A percentile compares a stretch with the other conserved stretches of the same genome.
Conservation (phyloP, 2,329 filamentous ascomycete species). For the Fusarium setosum region DNA sequence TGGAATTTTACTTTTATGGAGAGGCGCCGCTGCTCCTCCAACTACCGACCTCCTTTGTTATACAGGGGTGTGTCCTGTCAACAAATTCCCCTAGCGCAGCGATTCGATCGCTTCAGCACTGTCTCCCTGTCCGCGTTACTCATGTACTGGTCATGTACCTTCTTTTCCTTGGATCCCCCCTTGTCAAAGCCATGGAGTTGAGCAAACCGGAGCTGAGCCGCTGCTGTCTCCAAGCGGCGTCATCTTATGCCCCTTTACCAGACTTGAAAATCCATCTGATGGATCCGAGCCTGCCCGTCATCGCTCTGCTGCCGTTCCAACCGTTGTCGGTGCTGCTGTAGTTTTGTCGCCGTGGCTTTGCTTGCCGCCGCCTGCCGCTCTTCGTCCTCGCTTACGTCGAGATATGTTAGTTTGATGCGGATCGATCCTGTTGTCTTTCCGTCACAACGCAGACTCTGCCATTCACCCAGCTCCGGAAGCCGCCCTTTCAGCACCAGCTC, state of each 20-base stretch:
- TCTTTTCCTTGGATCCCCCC: constrained; percentile 10
- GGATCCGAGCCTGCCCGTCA: constrained; percentile 34
- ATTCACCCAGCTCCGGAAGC: constrained; percentile 33
- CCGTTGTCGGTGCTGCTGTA: constrained; percentile 30
- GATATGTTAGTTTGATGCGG: constrained; percentile 30
- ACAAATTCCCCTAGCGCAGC: constrained; percentile 22
- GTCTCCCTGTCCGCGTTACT: not conserved
- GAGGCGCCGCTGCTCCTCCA: constrained; percentile 14
- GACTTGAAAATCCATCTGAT: constrained; percentile 42
- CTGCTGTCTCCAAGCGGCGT: constrained; percentile 10
- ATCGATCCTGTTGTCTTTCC: constrained; percentile 33
- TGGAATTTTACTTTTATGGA: constrained; percentile 35
- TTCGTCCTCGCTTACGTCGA: constrained; percentile 34
- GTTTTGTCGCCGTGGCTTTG: constrained; percentile 26
- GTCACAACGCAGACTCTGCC: constrained; percentile 36
- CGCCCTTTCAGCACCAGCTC: constrained; percentile 33
- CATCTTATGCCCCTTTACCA: constrained; percentile 27
- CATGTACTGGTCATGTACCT: constrained; percentile 6
- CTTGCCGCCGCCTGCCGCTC: constrained; percentile 32
- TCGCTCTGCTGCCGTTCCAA: constrained; percentile 28
- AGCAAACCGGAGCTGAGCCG: constrained; percentile 7
- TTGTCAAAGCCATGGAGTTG: not conserved
- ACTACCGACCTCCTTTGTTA: constrained; percentile 25
- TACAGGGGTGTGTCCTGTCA: constrained; percentile 15
- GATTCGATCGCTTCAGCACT: constrained; percentile 16